Conservation (phyloP, 106 monocot genomes). For the Phalaenopsis equestris region DNA sequence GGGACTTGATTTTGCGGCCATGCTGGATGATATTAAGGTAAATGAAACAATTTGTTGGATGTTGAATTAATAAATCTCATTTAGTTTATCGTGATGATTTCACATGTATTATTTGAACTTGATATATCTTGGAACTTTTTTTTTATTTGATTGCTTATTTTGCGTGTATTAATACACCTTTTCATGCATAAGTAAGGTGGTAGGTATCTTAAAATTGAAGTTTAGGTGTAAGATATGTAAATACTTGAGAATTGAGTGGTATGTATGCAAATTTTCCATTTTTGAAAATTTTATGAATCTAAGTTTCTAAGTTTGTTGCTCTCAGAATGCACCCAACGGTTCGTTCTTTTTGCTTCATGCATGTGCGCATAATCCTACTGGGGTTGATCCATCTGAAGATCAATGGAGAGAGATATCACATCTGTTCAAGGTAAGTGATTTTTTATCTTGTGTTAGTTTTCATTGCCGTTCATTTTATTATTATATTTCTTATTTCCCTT, state of each 20-base stretch:
- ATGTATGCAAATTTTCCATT: too few relatives aligned
- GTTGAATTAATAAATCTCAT: neutral
- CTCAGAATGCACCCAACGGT: constrained; percentile 96
- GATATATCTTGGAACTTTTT: neutral
- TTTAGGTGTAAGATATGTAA: too few relatives aligned
- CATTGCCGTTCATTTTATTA: neutral
- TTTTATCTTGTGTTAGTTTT: neutral
- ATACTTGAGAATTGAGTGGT: too few relatives aligned
- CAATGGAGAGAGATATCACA: constrained; percentile 97
- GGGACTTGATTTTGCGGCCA: constrained; percentile 77
- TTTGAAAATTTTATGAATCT: neutral
- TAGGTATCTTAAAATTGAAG: too few relatives aligned
- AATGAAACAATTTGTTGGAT: neutral
- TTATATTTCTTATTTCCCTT: neutral
- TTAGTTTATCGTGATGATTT: neutral
- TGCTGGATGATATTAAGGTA: neutral
- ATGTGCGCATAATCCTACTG: constrained; percentile 68
- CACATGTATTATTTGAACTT: neutral
- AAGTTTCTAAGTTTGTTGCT: neutral
- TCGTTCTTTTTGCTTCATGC: too few relatives aligned
- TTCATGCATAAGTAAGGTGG: too few relatives aligned
- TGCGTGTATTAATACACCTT: neutral
- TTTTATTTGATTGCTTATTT: too few relatives aligned
- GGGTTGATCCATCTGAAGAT: constrained; percentile 96
- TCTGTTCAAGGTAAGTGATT: constrained; percentile 69